These are phyloP conservation scores for Chlorella sp. DNA, from an alignment of 139 green algal species.

Conservation along the genomic window DNA sequence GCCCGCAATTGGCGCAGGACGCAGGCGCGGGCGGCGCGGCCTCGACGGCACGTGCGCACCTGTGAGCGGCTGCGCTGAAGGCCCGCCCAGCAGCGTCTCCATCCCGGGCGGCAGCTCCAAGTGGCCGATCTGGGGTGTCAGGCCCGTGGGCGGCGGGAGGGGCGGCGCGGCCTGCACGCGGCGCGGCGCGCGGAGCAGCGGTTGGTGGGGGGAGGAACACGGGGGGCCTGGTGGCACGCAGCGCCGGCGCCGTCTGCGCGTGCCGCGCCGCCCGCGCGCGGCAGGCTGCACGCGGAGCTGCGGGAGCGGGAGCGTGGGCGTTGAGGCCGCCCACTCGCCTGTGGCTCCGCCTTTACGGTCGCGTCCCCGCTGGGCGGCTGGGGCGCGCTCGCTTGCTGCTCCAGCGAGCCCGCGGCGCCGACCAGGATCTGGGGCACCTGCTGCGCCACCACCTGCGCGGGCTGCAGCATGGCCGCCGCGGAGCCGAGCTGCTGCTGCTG, in stretches of 20 bases:
- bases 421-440: neutral
- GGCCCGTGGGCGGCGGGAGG: neutral
- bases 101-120: constrained; percentile 25
- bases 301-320: neutral
- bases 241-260: neutral
- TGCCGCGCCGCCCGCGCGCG: neutral
- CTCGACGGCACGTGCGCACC: neutral
- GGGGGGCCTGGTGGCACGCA: too few relatives aligned
- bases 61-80: constrained; percentile 25
- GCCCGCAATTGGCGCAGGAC: neutral
- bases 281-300: neutral
- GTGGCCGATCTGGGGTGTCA: constrained; percentile 2
- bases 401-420: neutral
- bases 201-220: neutral
- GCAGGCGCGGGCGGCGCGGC: neutral
- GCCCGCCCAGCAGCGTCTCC: constrained; percentile 1
- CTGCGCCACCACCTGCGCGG: constrained; percentile 22
- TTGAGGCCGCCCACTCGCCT: too few relatives aligned
- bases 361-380: neutral
- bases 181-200: neutral
- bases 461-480: constrained; percentile 11
- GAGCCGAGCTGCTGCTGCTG: constrained; percentile 20
- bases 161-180: neutral
- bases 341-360: neutral
- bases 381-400: neutral